phyloP scores from a whole-genome alignment of 148 eudicot species.

The Fagopyrum homotropicum region DNA sequence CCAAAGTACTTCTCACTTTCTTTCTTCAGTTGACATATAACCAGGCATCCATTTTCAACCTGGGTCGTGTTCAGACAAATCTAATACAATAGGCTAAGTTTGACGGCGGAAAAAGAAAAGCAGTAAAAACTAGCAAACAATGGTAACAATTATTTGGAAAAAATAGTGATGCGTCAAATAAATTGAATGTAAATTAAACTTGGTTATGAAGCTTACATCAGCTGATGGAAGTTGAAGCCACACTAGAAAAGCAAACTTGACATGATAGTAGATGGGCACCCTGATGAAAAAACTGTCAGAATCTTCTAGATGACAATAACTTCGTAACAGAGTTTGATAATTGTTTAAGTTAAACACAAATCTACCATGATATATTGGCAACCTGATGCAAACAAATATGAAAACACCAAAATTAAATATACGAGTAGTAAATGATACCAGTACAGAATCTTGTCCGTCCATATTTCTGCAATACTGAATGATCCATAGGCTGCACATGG shows the following conservation, averaged over 20 bases:
- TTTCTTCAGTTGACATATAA: too few relatives aligned
- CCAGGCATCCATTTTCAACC: background rate
- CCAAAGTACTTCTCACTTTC: too few relatives aligned
- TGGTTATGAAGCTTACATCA: slow-evolving; percentile 42
- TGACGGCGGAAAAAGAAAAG: too few relatives aligned
- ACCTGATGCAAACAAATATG: background rate
- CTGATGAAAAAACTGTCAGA: slow-evolving; percentile 24
- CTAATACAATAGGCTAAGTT: background rate
- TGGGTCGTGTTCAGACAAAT: background rate
- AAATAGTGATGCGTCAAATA: background rate
- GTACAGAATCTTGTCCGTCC: slow-evolving; percentile 73
- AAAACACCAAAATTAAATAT: background rate
- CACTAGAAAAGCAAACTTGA: slow-evolving; percentile 94
- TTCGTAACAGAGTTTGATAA: background rate
- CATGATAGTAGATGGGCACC: slow-evolving; percentile 78
- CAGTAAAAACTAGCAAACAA: background rate
- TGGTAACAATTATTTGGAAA: background rate
- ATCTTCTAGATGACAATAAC: background rate
- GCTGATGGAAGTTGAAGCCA: slow-evolving; percentile 94
- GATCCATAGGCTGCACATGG: slow-evolving; percentile 81
- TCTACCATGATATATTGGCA: background rate
- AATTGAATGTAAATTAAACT: background rate
- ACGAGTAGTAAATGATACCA: slow-evolving; percentile 38
- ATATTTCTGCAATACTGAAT: slow-evolving; percentile 63
- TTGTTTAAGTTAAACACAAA: background rate